Evolutionary conservation across 306 rosid genomes (phyloP), one percentile per base, ranked within the genome.

Genomic region (Vigna hirtella): DNA sequence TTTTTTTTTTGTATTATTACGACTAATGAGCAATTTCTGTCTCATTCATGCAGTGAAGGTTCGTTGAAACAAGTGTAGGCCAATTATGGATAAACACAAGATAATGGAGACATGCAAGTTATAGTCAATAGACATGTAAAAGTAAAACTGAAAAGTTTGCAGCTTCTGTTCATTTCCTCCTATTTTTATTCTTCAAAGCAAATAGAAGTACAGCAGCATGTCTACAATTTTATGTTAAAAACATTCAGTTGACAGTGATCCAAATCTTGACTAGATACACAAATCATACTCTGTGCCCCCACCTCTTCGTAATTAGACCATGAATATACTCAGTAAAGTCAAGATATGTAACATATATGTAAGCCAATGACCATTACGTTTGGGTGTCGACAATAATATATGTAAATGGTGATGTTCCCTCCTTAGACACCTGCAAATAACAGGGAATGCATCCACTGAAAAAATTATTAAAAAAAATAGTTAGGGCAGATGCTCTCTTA

Each of bases 351-450:
- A 82, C 67, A 57, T 34, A 28, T 57, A 42, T n/a, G 73, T 58
- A 40, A 42, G 80, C 55, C n/a, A 62, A 72, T 40, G 84, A 61
- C 66, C 73, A 90, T 90, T 84, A 96, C 99, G 80, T 96, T 85
- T 91, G 86, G 16, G 80, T 88, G 88, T 96, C 99, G 74, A 96
- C 98, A 74, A 96, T 91, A 59, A 96, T 48, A 63, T 93, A 96
- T 77, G 97, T 79, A 83, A 96, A 93, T 5, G 98, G 94, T 65
- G 99, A 93, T 86, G 81, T 91, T 55, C 98, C 99, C 66, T 66
- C 96, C 78, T 93, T 9, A 28, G 97, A 71, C 58, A 96, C 97
- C 97, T 96, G 90, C 66, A 87, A 82, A 80, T 59, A 80, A 69
- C 79, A 83, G 64, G 62, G 38, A 68, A 11, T 1, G 61, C 64